Percentiles rank a stretch among this genome's conserved stretches.
These are phyloP conservation scores for Venturia nashicola DNA, from an alignment of 2,329 filamentous ascomycete genomes.

Conservation along the genomic window DNA sequence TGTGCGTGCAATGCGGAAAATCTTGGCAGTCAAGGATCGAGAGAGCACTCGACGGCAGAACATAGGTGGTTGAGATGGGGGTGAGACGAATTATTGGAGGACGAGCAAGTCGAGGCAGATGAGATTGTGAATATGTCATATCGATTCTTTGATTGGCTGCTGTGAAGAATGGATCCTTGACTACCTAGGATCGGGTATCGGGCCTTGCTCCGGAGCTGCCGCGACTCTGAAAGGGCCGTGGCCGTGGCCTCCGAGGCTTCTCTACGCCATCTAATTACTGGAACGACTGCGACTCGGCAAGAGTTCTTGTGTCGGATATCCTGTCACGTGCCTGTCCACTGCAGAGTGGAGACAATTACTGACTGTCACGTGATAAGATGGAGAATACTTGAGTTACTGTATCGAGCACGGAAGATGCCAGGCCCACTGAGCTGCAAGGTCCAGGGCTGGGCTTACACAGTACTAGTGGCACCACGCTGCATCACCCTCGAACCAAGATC, in stretches of 20 bases:
- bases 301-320: not conserved
- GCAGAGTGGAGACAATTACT: no score
- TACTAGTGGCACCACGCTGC: no score
- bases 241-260: no score
- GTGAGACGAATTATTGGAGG: not conserved
- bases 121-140: not conserved
- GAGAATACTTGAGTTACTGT: no score
- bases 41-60: not conserved
- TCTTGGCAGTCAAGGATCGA: not conserved
- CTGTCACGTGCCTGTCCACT: no score
- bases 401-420: no score
- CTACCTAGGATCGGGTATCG: not conserved
- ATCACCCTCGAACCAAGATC: no score
- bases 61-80: not conserved
- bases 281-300: not conserved
- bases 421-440: no score
- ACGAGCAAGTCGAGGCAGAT: not conserved
- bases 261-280: not conserved
- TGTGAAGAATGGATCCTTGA: not conserved
- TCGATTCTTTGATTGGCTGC: not conserved
- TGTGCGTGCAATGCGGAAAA: not conserved
- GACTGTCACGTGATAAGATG: no score
- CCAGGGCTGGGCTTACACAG: no score
- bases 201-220: not conserved
- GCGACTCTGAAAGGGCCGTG: not conserved